Base-by-base conservation (phyloP, 371 early-diverging fungal genomes). In the Mucor circinelloides region DNA sequence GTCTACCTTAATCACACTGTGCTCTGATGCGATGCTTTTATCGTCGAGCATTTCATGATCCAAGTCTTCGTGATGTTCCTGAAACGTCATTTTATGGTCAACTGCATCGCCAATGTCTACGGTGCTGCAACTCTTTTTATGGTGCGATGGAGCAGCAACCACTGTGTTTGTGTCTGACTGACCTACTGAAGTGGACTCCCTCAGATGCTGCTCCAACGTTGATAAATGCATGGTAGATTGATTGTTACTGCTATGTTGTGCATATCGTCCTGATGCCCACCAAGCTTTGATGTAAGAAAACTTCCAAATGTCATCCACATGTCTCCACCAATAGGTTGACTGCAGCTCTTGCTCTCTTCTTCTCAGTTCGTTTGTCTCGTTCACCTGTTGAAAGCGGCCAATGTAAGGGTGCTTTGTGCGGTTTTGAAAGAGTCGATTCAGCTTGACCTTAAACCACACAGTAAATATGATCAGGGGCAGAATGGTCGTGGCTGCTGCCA, bases 391-490 rank as follows among this genome's bases (percentile, higher is more conserved):
- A 15, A 76, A 74, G 56, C 85, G 85, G 7, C 90, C 67, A 27
- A 68, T 71, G 44, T 66, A 71, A n/a, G 78, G 19, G 55, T 77
- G 82, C 44, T 82, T 75, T 1, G 79, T 77, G 8, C 84, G 70
- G 2, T 61, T 58, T 31, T 75, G 72, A 67, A 86, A 89, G 7
- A 80, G 73, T 2, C 72, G 72, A 6, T 79, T 62, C 3, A 85
- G 77, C 56, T 83, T 82, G 28, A 72, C 40, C 72, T 86, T 87
- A 60, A 79, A 78, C 83, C 84, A 87, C 0, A 81, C 42, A 0
- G 89, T 89, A 8, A 84, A 77, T 1, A 86, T 42, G 3, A 85
- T 63, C 7, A 87, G 63, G 1, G 88, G 88, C 1, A 79, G 32
- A 1, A 88, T 28, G 0, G 85, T 63, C 0, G 80, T 76, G 0